Base-by-base conservation (phyloP, 2,329 filamentous ascomycete genomes). In the Chaetomiaceae sp. region DNA sequence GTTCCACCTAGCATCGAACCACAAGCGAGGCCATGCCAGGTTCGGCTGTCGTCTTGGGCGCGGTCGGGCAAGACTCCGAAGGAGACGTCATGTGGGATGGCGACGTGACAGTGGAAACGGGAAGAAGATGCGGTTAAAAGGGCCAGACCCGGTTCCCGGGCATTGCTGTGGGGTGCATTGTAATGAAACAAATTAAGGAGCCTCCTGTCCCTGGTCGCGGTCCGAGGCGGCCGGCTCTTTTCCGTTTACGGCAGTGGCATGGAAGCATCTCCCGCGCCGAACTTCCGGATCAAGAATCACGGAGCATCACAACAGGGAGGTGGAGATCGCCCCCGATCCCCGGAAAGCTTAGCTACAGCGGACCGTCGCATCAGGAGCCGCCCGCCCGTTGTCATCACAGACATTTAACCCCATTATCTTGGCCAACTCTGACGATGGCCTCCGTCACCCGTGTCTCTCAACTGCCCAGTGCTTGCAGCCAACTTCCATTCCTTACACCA, bases 201-300 rank as follows among this genome's bases (percentile, higher is more conserved):
- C 11, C 22, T 22, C 7, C 8, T n/a, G 39, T 14, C 51, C 44
- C 23, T 27, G 33, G 23, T 15, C 1, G 31, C 51, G 51, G 51
- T 45, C 51, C 51, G 51, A 22, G 9, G 39, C 45, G 38, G 17
- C 45, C 39, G 51, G 38, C 29, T 39, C 20, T 25, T 49, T 38
- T n/a, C 51, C 45, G 44, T 38, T 44, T 49, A 15, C 11, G 39
- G 50, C 29, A 47, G 14, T 27, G 20, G 15, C n/a, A 14, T 20
- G 11, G 7, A 22, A 23, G 25, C 12, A 33, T 14, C 37, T 20
- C 38, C 29, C 22, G 39, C 38, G 38, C 51, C 51, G 51, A 49
- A 45, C 25, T 49, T 48, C 51, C 51, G 7, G 17, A 47, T 52
- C n/a, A 14, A 52, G 49, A 42, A 27, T 42, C 43, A 42, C 49